These are phyloP conservation scores for Flaveria bidentis DNA, from an alignment of 129 eudicot genomes.

Conservation along the genomic window DNA sequence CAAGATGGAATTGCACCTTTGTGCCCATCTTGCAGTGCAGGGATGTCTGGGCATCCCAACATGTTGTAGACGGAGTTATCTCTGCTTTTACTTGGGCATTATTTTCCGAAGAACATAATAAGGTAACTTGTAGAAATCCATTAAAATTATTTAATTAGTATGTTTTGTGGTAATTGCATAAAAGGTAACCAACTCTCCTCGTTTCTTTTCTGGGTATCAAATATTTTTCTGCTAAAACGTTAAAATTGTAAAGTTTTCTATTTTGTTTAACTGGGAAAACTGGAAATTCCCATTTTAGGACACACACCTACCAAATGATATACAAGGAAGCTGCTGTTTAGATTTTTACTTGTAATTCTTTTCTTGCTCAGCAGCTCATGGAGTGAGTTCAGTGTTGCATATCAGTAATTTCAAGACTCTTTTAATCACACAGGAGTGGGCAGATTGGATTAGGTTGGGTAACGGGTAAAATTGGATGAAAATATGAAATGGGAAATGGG, in stretches of 20 bases:
- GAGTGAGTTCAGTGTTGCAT: not conserved
- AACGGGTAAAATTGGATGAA: not conserved
- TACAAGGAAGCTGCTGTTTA: constrained; percentile 5
- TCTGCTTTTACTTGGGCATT: constrained; percentile 8
- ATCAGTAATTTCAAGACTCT: not conserved
- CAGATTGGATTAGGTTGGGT: not conserved
- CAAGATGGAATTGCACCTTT: constrained; percentile 58
- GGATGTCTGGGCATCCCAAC: constrained; percentile 59
- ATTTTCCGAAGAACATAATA: not conserved
- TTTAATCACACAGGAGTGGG: not conserved
- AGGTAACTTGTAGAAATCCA: constrained; percentile 25
- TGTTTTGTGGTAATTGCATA: constrained; percentile 4
- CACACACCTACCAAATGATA: not conserved
- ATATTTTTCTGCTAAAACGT: not conserved
- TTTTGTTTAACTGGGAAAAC: not conserved
- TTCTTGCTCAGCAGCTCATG: too few species aligned
- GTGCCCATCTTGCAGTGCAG: constrained; percentile 79
- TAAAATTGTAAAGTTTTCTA: not conserved
- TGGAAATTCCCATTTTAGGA: not conserved
- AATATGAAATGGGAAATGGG: not conserved
- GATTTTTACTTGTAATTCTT: constrained; percentile 5
- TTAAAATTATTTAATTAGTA: not conserved
- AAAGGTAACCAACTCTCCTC: not conserved
- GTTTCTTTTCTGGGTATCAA: not conserved
- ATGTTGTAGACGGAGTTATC: constrained; percentile 37